Conservation (phyloP, 2,329 filamentous ascomycete genomes). For the Penicillium sp. region DNA sequence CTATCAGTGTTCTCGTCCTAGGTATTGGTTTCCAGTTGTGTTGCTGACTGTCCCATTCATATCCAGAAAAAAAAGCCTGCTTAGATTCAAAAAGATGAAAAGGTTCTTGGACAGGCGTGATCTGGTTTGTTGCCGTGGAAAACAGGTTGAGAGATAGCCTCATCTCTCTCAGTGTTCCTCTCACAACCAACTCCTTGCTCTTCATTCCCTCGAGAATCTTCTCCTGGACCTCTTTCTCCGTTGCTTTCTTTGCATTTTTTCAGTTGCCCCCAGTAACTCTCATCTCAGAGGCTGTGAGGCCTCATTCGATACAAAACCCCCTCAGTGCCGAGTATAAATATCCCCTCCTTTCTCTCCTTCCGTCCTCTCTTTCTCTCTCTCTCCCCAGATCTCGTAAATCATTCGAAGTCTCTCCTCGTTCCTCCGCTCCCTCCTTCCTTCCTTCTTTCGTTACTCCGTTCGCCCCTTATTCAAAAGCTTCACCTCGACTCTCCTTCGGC, state of each 20-base stretch:
- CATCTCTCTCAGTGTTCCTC: not conserved
- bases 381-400: not conserved
- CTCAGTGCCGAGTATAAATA: not conserved
- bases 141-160: not conserved
- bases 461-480: not conserved
- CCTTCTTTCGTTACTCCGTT: not conserved
- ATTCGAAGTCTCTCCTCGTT: not conserved
- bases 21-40: not conserved
- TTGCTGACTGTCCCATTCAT: not conserved
- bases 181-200: not conserved
- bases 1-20: not conserved
- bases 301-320: slow-evolving; percentile 6
- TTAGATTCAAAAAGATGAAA: not conserved
- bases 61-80: not conserved
- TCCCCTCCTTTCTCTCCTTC: not conserved
- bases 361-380: not conserved
- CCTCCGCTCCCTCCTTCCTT: not conserved
- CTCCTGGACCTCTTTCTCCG: not conserved
- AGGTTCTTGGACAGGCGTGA: not conserved
- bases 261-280: not conserved
- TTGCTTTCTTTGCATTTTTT: not conserved
- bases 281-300: slow-evolving; percentile 3
- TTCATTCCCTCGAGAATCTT: not conserved
- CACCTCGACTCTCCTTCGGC: not conserved
- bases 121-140: not conserved